These are phyloP conservation scores for Solanum pennellii DNA, from an alignment of 257 asterid species.

Conservation along the genomic window DNA sequence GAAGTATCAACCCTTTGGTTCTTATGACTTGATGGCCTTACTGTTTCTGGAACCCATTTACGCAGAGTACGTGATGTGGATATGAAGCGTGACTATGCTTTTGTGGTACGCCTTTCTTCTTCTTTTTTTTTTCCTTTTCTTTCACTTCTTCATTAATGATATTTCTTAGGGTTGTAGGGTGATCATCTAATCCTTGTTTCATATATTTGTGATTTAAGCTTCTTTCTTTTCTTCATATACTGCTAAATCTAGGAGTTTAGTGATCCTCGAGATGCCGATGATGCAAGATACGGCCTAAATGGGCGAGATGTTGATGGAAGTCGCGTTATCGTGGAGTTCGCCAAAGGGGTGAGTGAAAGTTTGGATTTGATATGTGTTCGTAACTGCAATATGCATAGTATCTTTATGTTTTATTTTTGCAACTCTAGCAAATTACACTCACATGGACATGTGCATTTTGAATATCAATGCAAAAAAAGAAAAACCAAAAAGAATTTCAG, in stretches of 20 bases:
- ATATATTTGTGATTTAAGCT: not conserved
- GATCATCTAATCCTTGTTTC: not conserved
- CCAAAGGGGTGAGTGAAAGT: slow-evolving; percentile 34
- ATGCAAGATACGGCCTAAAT: slow-evolving; percentile 48
- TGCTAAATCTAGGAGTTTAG: slow-evolving; percentile 33
- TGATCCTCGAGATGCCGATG: slow-evolving; percentile 64
- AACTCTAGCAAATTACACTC: not conserved
- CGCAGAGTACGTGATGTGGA: slow-evolving; percentile 75
- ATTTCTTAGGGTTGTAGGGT: not conserved
- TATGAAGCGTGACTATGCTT: slow-evolving; percentile 66
- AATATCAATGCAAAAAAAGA: not conserved
- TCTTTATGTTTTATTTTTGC: not conserved
- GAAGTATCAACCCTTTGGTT: slow-evolving; percentile 47
- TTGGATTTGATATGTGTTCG: not conserved
- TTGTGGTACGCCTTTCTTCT: slow-evolving; percentile 30
- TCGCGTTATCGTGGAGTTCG: slow-evolving; percentile 45
- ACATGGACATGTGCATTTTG: not conserved
- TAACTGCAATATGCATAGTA: not conserved
- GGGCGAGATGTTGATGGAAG: slow-evolving; percentile 60
- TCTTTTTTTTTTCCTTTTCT: not conserved
- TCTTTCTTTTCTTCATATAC: not conserved
- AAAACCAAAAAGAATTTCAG: not conserved
- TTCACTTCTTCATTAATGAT: not conserved
- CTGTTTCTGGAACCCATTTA: slow-evolving; percentile 63
- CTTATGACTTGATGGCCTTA: slow-evolving; percentile 57